Evolutionary conservation across 148 eudicot genomes (phyloP).

Genomic region (Rhododendron mucronatum): DNA sequence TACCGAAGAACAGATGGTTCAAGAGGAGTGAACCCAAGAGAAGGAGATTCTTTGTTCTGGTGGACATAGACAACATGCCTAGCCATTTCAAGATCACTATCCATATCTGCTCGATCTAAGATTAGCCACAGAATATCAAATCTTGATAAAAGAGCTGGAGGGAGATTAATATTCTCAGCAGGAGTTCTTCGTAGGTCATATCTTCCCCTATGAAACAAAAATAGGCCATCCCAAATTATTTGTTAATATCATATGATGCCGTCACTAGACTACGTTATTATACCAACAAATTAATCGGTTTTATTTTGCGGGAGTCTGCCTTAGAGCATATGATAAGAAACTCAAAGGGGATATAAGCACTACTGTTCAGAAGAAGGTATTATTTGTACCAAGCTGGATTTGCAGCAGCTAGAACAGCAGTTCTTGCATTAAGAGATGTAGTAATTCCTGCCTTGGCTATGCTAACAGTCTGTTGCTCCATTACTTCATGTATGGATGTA

Average conservation of each 20-base stretch:
- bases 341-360: not conserved
- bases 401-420: conserved; percentile 99
- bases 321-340: not conserved
- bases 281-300: not conserved
- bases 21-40: conserved; percentile 90
- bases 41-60: conserved; percentile 89
- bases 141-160: conserved; percentile 98
- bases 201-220: conserved; percentile 78
- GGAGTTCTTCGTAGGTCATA: conserved; percentile 97
- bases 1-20: conserved; percentile 94
- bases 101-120: conserved; percentile 98
- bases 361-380: not conserved
- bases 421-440: conserved; percentile 93
- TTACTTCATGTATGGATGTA: conserved; percentile 97
- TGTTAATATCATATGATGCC: not conserved
- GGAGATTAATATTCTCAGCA: conserved; percentile 98
- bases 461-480: conserved; percentile 99
- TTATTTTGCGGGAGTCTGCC: not conserved
- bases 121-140: conserved; percentile 97
- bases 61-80: conserved; percentile 98
- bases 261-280: not conserved
- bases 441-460: conserved; percentile 99
- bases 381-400: conserved; percentile 89
- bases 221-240: not conserved
- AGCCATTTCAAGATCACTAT: conserved; percentile 95